Evolutionary conservation across 331 rosid genomes (phyloP), one percentile per base, ranked within the genome.

Genomic region (Spiraea crenata): DNA sequence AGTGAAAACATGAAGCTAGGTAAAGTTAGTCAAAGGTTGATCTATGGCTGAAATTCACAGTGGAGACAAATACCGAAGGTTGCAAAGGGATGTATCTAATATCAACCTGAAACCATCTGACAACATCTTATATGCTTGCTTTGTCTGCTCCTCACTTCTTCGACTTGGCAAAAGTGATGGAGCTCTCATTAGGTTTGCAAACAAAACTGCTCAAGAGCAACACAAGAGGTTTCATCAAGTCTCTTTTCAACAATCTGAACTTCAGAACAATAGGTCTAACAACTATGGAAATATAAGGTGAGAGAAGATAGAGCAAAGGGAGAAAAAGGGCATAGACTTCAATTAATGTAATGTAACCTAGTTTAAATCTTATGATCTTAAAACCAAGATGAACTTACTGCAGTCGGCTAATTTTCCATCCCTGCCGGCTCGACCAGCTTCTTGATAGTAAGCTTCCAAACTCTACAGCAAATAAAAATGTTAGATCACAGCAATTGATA

Each of bases 371-470:
- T 12, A 39, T 16, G 38, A 50, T 37, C 49, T 67, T 34, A 47
- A 66, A 55, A 38, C 47, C 19, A 8, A 70, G 25, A 69, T 57
- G 41, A 74, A 67, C 93, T 81, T 82, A 93, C 97, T 83, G 85
- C 98, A 93, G 72, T 89, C 88, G 25, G 97, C 90, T 79, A 88
- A 79, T 59, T 89, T 87, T 47, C 98, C 98, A 80, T 93, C 98
- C 67, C 98, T 88, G 73, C 98, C 97, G 34, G 97, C 98, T 69
- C 98, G 92, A n/a, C 98, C 97, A 65, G 97, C 98, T 85, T 90
- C 97, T 87, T 93, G 98, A 81, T 93, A 87, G 67, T 93, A 93
- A 63, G 97, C 95, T 81, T 93, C 98, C 83, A 90, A 82, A 81
- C 98, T 93, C 98, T 93, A 73, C 15, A 70, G 82, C 10, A 83